Evolutionary conservation across 768 basidiomycete genomes (phyloP).

Genomic region (Tricholoma hemisulphureum): DNA sequence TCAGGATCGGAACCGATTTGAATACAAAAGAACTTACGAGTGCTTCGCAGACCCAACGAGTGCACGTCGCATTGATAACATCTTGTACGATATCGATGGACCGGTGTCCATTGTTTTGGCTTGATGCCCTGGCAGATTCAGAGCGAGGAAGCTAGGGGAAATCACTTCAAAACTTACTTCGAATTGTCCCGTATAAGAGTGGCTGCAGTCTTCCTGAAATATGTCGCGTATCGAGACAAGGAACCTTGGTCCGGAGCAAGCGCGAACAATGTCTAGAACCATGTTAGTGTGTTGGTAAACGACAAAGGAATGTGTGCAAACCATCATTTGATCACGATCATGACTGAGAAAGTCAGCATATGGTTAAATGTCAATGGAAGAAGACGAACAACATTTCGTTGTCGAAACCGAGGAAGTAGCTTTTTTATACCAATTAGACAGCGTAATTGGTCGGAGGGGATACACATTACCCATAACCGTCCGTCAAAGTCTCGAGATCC

Average conservation of each 20-base stretch:
- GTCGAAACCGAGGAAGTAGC: conserved; percentile 20
- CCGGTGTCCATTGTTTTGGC: conserved; percentile 7
- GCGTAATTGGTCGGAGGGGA: neutral
- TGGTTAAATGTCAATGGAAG: neutral
- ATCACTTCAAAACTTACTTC: neutral
- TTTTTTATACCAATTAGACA: neutral
- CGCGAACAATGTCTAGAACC: conserved; percentile 17
- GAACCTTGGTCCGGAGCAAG: conserved; percentile 17
- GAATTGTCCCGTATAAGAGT: conserved; percentile 11
- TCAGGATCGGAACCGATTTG: neutral
- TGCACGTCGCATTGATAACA: conserved; percentile 26
- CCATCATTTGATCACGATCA: conserved; percentile 23
- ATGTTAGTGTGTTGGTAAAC: neutral
- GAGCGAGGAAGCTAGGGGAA: neutral
- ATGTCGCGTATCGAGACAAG: conserved; percentile 13
- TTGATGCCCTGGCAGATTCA: neutral
- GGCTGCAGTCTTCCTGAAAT: conserved; percentile 15
- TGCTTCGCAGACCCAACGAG: conserved; percentile 26
- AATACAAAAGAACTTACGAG: conserved; percentile 15
- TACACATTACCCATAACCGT: conserved; percentile 18
- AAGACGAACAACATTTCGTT: conserved; percentile 13
- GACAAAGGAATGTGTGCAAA: neutral
- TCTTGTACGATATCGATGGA: conserved; percentile 22
- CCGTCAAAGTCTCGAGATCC: conserved; percentile 14
- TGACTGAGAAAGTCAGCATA: conserved; percentile 15